These are phyloP conservation scores for Davidsoniella virescens DNA, from an alignment of 2,329 filamentous ascomycete species.

Conservation along the genomic window DNA sequence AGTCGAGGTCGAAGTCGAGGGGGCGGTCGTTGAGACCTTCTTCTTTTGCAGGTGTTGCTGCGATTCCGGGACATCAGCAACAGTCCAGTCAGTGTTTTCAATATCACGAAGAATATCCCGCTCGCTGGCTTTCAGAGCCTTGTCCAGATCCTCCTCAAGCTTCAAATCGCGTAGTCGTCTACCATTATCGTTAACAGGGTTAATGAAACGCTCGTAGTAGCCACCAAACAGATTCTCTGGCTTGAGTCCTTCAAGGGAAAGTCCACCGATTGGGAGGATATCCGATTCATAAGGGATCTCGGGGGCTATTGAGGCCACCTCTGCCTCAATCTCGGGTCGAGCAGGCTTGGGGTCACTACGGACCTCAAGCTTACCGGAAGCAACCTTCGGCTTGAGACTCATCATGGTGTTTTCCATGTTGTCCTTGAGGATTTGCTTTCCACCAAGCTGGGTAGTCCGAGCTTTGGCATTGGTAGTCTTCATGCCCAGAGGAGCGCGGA, in stretches of 20 bases:
- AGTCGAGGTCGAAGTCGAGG: conserved; percentile 15
- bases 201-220: conserved; percentile 44
- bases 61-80: conserved; percentile 37
- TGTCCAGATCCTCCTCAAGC: conserved; percentile 36
- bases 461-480: conserved; percentile 95
- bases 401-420: conserved; percentile 34
- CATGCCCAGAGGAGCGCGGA: conserved; percentile 69
- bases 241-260: conserved; percentile 42
- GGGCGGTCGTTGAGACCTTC: background rate
- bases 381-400: conserved; percentile 38
- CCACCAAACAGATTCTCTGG: conserved; percentile 42
- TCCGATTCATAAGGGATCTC: conserved; percentile 55
- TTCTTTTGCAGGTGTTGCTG: conserved; percentile 10
- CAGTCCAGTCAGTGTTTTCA: conserved; percentile 44
- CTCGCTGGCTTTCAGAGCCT: conserved; percentile 40
- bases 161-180: conserved; percentile 45
- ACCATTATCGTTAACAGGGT: conserved; percentile 51
- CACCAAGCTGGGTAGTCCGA: conserved; percentile 43
- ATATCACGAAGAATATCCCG: conserved; percentile 51
- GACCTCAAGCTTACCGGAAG: conserved; percentile 26
- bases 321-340: conserved; percentile 54
- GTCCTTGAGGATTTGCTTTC: conserved; percentile 41
- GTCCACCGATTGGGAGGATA: conserved; percentile 40
- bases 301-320: conserved; percentile 66
- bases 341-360: conserved; percentile 21